Evolutionary conservation across 768 basidiomycete genomes (phyloP).

Genomic region (Udeniomyces megalosporus): DNA sequence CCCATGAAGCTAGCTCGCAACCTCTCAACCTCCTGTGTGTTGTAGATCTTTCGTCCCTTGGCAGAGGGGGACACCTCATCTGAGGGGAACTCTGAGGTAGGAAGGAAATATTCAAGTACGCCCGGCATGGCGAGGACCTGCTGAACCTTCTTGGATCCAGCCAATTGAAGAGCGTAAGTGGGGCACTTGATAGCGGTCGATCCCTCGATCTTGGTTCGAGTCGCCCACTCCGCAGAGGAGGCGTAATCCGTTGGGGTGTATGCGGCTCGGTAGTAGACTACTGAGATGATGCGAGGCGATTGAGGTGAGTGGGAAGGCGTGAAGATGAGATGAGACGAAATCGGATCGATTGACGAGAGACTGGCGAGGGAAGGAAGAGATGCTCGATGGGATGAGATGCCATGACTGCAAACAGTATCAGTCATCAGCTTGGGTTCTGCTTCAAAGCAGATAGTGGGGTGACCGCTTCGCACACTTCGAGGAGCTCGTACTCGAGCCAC

Average conservation of each 20-base stretch:
- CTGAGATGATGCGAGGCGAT: conserved; percentile 50
- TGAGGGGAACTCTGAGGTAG: conserved; percentile 10
- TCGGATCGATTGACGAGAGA: conserved; percentile 38
- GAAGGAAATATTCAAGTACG: conserved; percentile 56
- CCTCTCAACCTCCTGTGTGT: conserved; percentile 35
- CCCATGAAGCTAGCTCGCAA: conserved; percentile 67
- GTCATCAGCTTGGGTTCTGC: neutral
- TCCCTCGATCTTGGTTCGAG: conserved; percentile 61
- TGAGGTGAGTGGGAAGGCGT: conserved; percentile 15
- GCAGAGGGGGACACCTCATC: neutral
- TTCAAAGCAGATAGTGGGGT: no score
- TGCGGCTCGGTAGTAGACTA: conserved; percentile 78
- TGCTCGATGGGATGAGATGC: conserved; percentile 55
- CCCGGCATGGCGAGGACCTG: conserved; percentile 62
- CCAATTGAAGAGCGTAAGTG: conserved; percentile 74
- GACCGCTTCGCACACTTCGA: conserved; percentile 46
- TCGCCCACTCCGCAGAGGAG: conserved; percentile 41
- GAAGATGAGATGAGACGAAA: conserved; percentile 22
- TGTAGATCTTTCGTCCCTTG: conserved; percentile 22
- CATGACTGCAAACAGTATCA: conserved; percentile 50
- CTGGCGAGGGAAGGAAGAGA: conserved; percentile 53
- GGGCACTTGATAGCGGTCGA: conserved; percentile 86
- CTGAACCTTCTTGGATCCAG: conserved; percentile 90
- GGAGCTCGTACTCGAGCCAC: conserved; percentile 68
- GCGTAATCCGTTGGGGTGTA: conserved; percentile 74